phyloP scores from a whole-genome alignment of 129 eudicot genomes.

The Ambrosia trifida region DNA sequence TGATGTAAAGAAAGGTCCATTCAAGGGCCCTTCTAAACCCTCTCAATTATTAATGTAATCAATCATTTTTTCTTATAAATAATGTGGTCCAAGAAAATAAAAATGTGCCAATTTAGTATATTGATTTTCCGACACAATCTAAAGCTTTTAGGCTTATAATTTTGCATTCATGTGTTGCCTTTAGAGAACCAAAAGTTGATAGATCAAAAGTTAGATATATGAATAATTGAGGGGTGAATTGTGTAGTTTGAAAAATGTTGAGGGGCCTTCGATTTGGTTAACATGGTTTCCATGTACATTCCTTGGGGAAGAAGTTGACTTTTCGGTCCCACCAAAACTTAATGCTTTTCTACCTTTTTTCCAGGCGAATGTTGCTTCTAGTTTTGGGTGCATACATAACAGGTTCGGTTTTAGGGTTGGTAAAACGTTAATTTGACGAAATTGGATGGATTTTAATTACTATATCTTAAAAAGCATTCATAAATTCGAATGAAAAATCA shows the following conservation, averaged over 20 bases:
- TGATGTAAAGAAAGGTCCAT: slow-evolving; percentile 59
- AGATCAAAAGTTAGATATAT: background rate
- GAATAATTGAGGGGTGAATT: background rate
- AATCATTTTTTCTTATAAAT: background rate
- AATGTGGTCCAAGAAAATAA: slow-evolving; percentile 11
- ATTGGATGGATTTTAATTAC: too few species aligned
- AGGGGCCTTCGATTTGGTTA: slow-evolving; percentile 21
- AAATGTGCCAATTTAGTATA: background rate
- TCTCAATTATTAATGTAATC: slow-evolving; percentile 25
- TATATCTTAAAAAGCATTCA: too few species aligned
- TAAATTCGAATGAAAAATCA: too few species aligned
- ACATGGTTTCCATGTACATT: slow-evolving; percentile 18
- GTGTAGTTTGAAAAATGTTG: background rate
- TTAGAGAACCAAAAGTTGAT: background rate
- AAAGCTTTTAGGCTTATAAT: background rate
- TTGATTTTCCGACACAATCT: background rate
- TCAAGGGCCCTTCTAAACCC: slow-evolving; percentile 39
- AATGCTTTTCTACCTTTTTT: slow-evolving; percentile 19
- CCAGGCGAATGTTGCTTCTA: slow-evolving; percentile 27
- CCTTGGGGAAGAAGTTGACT: slow-evolving; percentile 41
- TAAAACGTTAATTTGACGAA: background rate
- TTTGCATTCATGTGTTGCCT: background rate
- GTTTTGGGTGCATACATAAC: slow-evolving; percentile 9
- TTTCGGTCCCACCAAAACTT: slow-evolving; percentile 31
- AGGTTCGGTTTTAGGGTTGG: slow-evolving; percentile 49